phyloP scores from a whole-genome alignment of 2,329 filamentous ascomycete genomes.

The Monilinia fructicola region DNA sequence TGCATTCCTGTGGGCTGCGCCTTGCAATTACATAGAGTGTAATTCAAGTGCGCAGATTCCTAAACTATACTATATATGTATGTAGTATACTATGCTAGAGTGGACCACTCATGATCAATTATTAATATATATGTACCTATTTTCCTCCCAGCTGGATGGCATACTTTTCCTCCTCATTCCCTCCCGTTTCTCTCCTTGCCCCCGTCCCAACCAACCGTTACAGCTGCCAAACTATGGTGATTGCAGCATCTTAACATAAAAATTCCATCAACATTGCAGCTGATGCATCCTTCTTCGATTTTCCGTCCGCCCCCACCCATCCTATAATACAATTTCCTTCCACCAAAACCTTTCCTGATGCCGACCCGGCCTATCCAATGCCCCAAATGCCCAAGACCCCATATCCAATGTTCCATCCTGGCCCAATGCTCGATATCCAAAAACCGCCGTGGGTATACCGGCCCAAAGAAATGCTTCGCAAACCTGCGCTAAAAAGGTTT shows the following conservation, averaged over 20 bases:
- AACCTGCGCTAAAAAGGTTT: conserved; percentile 12
- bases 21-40: too few relatives aligned
- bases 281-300: conserved; percentile 11
- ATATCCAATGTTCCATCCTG: conserved; percentile 5
- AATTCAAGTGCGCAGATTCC: neutral
- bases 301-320: conserved; percentile 3
- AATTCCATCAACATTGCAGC: conserved; percentile 1
- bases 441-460: conserved; percentile 21
- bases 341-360: neutral
- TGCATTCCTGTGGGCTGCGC: too few relatives aligned
- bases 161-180: neutral
- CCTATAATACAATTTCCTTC: conserved; percentile 16
- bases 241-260: conserved; percentile 3
- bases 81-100: conserved; percentile 4
- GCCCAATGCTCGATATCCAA: conserved; percentile 12
- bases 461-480: conserved; percentile 18
- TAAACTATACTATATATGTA: neutral
- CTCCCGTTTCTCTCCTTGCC: neutral
- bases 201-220: neutral
- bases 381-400: neutral
- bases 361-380: neutral
- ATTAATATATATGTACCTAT: conserved; percentile 12
- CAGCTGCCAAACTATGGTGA: neutral
- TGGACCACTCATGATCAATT: conserved; percentile 3
- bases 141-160: conserved; percentile 3